Evolutionary conservation across 306 rosid genomes (phyloP), one percentile per base, ranked within the genome.

Genomic region (Begonia loranthoides): DNA sequence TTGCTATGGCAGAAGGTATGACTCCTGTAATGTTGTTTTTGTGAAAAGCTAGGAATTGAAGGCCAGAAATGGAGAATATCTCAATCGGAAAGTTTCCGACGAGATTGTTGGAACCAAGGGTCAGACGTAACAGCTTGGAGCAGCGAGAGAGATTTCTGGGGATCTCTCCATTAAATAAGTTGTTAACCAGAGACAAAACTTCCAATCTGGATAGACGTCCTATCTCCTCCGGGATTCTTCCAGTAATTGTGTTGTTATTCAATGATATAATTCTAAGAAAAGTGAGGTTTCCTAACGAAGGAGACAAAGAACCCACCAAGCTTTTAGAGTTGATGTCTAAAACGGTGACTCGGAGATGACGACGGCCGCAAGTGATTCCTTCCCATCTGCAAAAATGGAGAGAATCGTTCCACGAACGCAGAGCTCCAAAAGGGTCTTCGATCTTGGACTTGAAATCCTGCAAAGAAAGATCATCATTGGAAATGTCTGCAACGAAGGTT

Each of bases 131-230:
- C 7, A 87, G 86, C 34, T 76, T 56, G 21, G 46, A 33, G 70
- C 76, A 28, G 28, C 43, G 13, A 36, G 63, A 67, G n/a, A 82
- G 49, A 52, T 77, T 82, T 17, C 79, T 65, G 36, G 72, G 79
- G 5, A 79, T 60, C 8, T 16, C 15, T 12, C 86, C 93, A 46
- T 63, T 58, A 0, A 80, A 56, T 33, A 8, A 47, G 63, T 83
- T 83, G 41, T 62, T 75, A 63, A 76, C 83, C 64, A 82, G 19
- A 59, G 79, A 77, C 6, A 87, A 65, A 65, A 65, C 68, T 66
- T 54, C 60, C 47, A 87, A 46, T 16, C 60, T 66, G 13, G 38
- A 34, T 13, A 87, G 74, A 12, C 57, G 61, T 47, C 64, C 46
- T 45, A 87, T 63, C 61, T 82, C 72, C 24, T 59, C 6, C 21